These are phyloP conservation scores for Didymella pinodella DNA, from an alignment of 2,329 filamentous ascomycete species.

Conservation along the genomic window DNA sequence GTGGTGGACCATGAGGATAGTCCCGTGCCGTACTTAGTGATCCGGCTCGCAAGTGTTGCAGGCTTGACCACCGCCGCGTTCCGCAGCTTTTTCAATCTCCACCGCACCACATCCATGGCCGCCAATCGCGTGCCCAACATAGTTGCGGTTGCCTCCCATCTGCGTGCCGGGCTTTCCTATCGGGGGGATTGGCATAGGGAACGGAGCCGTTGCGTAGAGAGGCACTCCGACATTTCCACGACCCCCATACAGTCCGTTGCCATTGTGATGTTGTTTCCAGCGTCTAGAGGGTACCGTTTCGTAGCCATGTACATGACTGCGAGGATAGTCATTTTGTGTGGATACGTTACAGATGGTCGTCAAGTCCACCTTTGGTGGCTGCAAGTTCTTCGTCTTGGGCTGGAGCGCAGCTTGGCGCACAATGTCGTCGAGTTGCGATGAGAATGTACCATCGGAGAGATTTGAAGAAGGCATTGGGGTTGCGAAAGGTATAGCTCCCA, in stretches of 20 bases:
- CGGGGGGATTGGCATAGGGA: constrained; percentile 41
- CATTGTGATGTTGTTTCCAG: constrained; percentile 13
- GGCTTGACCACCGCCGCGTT: constrained; percentile 24
- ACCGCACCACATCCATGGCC: constrained; percentile 28
- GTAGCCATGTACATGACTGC: not conserved
- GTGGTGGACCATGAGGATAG: no score
- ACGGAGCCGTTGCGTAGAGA: constrained; percentile 42
- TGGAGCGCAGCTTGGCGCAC: constrained; percentile 19
- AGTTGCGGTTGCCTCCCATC: not conserved
- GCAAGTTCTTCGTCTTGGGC: constrained; percentile 10
- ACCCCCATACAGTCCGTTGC: constrained; percentile 37
- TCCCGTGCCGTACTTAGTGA: not conserved
- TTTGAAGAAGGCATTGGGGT: no score
- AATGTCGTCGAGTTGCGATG: constrained; percentile 27
- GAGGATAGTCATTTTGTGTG: not conserved
- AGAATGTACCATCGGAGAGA: constrained; percentile 17
- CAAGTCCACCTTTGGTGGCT: constrained; percentile 17
- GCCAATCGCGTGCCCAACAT: constrained; percentile 18
- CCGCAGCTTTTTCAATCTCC: constrained; percentile 24
- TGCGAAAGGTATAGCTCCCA: not conserved
- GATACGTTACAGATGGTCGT: constrained; percentile 26
- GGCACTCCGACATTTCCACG: constrained; percentile 36
- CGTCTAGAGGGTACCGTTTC: constrained; percentile 21
- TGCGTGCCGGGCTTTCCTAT: constrained; percentile 25
- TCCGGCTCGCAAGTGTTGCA: constrained; percentile 15